Evolutionary conservation across 192 early-diverging fungal genomes (phyloP).

Genomic region (Coemansia sp.): DNA sequence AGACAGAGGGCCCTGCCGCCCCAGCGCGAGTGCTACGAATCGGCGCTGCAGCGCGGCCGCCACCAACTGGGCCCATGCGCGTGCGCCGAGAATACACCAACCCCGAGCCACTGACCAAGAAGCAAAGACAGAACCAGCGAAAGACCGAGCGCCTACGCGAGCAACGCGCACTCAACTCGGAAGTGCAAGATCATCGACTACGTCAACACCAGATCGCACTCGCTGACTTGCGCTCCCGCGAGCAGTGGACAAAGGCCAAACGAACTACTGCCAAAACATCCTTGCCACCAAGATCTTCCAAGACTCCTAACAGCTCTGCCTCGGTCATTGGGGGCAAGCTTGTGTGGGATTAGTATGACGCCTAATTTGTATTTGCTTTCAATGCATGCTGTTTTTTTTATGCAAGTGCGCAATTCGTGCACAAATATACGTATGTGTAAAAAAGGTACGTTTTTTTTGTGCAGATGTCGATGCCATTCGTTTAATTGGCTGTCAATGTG

Average conservation of each 20-base stretch:
- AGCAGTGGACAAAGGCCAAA: conserved; percentile 46
- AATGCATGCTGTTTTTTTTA: neutral
- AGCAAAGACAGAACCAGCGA: conserved; percentile 63
- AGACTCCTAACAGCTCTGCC: conserved; percentile 9
- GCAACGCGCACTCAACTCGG: conserved; percentile 53
- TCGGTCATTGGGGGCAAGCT: conserved; percentile 38
- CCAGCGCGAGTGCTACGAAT: conserved; percentile 39
- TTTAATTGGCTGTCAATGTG: conserved; percentile 1
- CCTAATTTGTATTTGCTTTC: neutral
- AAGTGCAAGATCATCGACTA: conserved; percentile 60
- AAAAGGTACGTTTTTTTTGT: neutral
- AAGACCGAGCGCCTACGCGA: conserved; percentile 62
- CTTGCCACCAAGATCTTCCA: neutral
- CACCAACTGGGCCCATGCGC: conserved; percentile 8
- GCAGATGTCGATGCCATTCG: neutral
- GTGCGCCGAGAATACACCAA: conserved; percentile 3
- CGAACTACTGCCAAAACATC: conserved; percentile 6
- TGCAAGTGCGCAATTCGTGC: neutral
- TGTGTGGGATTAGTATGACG: conserved; percentile 35
- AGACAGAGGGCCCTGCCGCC: neutral
- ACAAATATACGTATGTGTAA: neutral
- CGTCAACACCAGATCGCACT: conserved; percentile 61
- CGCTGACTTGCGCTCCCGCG: conserved; percentile 34
- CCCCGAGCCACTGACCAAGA: conserved; percentile 58
- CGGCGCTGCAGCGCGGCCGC: conserved; percentile 32